phyloP scores from a whole-genome alignment of 257 asterid species.

The Anisodus acutangulus region DNA sequence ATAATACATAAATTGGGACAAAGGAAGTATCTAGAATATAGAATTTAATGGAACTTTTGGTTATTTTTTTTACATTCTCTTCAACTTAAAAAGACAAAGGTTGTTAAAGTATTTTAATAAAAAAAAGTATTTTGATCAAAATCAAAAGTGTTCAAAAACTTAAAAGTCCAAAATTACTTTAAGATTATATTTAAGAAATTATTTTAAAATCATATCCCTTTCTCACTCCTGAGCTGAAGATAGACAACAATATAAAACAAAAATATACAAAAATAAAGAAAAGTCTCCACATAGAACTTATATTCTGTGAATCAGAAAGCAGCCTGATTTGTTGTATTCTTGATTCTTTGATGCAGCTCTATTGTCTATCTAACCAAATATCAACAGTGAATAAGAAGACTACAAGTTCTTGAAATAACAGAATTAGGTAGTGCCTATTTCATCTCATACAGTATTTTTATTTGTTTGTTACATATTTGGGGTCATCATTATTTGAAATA shows the following conservation, averaged over 20 bases:
- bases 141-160: too few relatives aligned
- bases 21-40: too few relatives aligned
- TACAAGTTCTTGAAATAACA: constrained; percentile 33
- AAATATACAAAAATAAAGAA: not conserved
- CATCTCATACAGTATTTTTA: not conserved
- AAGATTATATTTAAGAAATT: too few relatives aligned
- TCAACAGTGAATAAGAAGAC: not conserved
- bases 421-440: constrained; percentile 36
- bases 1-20: too few relatives aligned
- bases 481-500: not conserved
- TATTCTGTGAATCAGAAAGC: not conserved
- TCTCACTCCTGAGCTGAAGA: constrained; percentile 14
- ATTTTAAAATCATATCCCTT: not conserved
- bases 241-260: not conserved
- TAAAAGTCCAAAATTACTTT: not conserved
- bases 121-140: too few relatives aligned
- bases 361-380: not conserved
- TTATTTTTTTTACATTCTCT: too few relatives aligned
- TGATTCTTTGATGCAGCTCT: constrained; percentile 26
- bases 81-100: not conserved
- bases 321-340: constrained; percentile 26
- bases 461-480: constrained; percentile 14
- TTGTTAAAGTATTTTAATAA: too few relatives aligned
- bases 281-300: not conserved
- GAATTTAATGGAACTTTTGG: too few relatives aligned